Evolutionary conservation across 1,139 yeast species (phyloP).

Genomic region (Protomyces gravidus): DNA sequence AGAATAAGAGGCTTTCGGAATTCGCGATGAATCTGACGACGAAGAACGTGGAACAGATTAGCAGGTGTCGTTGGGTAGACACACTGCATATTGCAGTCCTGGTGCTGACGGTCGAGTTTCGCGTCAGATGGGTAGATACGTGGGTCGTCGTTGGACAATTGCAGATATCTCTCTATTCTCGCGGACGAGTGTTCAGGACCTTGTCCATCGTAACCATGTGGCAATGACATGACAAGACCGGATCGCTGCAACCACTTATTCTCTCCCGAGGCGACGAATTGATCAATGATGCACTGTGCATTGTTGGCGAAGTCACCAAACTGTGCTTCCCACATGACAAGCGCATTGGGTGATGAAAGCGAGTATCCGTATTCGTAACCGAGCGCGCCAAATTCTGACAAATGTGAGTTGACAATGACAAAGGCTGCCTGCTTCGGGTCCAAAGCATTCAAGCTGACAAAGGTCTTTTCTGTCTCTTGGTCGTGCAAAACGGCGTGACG

Average conservation of each 20-base stretch:
- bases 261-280: slow-evolving; percentile 95
- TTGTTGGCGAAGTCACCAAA: slow-evolving; percentile 99
- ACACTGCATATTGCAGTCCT: slow-evolving; percentile 96
- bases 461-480: slow-evolving; percentile 75
- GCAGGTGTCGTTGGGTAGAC: slow-evolving; percentile 99
- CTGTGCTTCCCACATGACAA: slow-evolving; percentile 99
- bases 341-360: slow-evolving; percentile 91
- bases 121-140: slow-evolving; percentile 86
- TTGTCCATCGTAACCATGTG: slow-evolving; percentile 99
- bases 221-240: slow-evolving; percentile 89
- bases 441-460: slow-evolving; percentile 79
- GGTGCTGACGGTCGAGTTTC: slow-evolving; percentile 93
- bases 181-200: slow-evolving; percentile 99
- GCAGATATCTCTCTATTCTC: slow-evolving; percentile 94
- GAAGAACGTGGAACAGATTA: slow-evolving; percentile 88
- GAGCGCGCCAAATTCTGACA: slow-evolving; percentile 98
- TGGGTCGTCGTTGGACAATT: slow-evolving; percentile 92
- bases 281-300: slow-evolving; percentile 96
- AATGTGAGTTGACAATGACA: slow-evolving; percentile 88
- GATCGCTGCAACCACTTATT: slow-evolving; percentile 99
- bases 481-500: slow-evolving; percentile 98
- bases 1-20: slow-evolving; percentile 83
- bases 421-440: slow-evolving; percentile 81
- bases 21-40: slow-evolving; percentile 99
- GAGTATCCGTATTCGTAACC: slow-evolving; percentile 99